Evolutionary conservation across 345 rosid genomes (phyloP).

Genomic region (Turnera subulata): DNA sequence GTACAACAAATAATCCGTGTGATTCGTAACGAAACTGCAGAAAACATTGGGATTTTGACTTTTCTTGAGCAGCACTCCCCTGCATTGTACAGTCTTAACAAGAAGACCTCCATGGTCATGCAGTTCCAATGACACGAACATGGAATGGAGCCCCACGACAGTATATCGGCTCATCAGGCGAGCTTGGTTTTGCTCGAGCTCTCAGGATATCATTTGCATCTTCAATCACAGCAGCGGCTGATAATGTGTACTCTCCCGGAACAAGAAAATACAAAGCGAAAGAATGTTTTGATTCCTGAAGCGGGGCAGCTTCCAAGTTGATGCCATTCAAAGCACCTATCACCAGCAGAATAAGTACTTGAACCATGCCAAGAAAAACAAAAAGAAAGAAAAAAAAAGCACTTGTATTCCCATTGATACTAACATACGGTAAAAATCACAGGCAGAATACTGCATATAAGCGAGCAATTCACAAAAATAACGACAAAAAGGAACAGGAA

Average conservation of each 20-base stretch:
- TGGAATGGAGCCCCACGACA: slow-evolving; percentile 96
- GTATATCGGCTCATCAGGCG: slow-evolving; percentile 78
- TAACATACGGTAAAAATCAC: not conserved
- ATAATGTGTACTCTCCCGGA: slow-evolving; percentile 88
- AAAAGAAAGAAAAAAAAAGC: too few relatives aligned
- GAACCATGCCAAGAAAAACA: too few relatives aligned
- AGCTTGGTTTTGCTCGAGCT: slow-evolving; percentile 67
- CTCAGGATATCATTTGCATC: slow-evolving; percentile 81
- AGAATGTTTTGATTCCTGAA: slow-evolving; percentile 62
- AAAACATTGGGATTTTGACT: not conserved
- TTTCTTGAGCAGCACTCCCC: not conserved
- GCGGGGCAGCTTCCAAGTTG: slow-evolving; percentile 67
- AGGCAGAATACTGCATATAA: not conserved
- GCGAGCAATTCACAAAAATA: not conserved
- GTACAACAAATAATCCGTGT: not conserved
- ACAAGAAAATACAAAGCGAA: slow-evolving; percentile 87
- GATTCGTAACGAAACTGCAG: not conserved
- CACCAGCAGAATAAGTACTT: too few relatives aligned
- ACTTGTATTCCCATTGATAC: not conserved
- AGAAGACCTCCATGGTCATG: slow-evolving; percentile 17
- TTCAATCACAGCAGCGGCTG: slow-evolving; percentile 82
- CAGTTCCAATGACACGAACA: slow-evolving; percentile 64
- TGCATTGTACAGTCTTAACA: too few relatives aligned
- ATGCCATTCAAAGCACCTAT: slow-evolving; percentile 77
- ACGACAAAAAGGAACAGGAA: too few relatives aligned